Evolutionary conservation across 192 early-diverging fungal genomes (phyloP).

Genomic region (Paraglomus brasilianum): DNA sequence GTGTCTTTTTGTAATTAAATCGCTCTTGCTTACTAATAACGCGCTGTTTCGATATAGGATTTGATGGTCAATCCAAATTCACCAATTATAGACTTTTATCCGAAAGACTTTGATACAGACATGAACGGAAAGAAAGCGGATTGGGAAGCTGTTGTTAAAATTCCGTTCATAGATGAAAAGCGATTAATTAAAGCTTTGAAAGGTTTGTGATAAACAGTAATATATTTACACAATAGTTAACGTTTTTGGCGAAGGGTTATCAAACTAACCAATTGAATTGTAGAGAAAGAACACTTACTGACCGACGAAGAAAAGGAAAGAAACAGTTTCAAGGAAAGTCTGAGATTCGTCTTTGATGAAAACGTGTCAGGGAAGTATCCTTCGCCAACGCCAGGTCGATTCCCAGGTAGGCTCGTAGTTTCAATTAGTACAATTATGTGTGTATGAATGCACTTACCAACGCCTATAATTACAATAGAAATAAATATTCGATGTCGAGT

Average conservation of each 20-base stretch:
- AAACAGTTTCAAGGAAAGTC: slow-evolving; percentile 61
- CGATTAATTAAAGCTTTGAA: slow-evolving; percentile 81
- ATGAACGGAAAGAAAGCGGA: slow-evolving; percentile 98
- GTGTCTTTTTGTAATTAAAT: neutral
- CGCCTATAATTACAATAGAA: slow-evolving; percentile 41
- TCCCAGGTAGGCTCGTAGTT: slow-evolving; percentile 61
- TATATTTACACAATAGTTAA: neutral
- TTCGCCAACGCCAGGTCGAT: slow-evolving; percentile 61
- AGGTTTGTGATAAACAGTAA: slow-evolving; percentile 13
- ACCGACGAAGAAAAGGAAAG: slow-evolving; percentile 57
- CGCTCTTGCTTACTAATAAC: neutral
- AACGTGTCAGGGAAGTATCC: slow-evolving; percentile 41
- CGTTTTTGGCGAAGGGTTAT: neutral
- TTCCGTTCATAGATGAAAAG: slow-evolving; percentile 95
- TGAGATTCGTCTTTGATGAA: slow-evolving; percentile 61
- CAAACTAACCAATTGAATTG: neutral
- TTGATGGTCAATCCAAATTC: slow-evolving; percentile 82
- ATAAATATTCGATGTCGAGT: slow-evolving; percentile 50
- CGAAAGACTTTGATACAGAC: slow-evolving; percentile 85
- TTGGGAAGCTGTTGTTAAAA: slow-evolving; percentile 98
- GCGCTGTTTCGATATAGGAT: slow-evolving; percentile 38
- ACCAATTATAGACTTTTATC: slow-evolving; percentile 96
- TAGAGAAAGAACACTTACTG: slow-evolving; percentile 59
- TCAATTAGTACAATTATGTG: no score
- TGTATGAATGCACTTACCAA: no score